Evolutionary conservation across 78 protist species (phyloP).

Genomic region (Thecamonas trahens): DNA sequence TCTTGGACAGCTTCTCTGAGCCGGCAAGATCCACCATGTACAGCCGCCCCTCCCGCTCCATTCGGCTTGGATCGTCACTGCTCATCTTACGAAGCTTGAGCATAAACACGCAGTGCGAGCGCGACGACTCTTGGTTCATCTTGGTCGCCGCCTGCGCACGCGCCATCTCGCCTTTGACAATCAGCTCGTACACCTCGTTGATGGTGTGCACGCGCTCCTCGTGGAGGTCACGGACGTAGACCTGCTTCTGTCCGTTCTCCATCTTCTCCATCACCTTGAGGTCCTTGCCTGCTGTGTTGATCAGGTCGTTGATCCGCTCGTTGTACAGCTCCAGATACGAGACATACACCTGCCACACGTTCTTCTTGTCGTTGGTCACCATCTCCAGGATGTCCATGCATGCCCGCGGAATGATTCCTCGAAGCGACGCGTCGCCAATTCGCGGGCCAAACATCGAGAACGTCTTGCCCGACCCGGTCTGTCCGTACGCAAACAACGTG

Average conservation of each 20-base stretch:
- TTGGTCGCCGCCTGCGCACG: background rate
- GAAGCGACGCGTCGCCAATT: no score
- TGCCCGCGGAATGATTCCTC: background rate
- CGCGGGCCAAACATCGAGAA: no score
- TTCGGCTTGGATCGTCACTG: no score
- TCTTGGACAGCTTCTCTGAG: background rate
- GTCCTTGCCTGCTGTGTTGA: background rate
- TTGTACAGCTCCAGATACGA: slow-evolving; percentile 4
- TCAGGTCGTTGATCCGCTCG: background rate
- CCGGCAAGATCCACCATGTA: slow-evolving; percentile 33
- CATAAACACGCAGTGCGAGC: slow-evolving; percentile 5
- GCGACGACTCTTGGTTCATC: slow-evolving; percentile 34
- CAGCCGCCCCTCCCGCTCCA: no score
- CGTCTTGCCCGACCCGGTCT: no score
- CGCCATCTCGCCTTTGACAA: slow-evolving; percentile 1
- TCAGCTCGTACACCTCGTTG: background rate
- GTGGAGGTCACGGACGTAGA: slow-evolving; percentile 6
- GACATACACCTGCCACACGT: background rate
- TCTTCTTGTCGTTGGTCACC: background rate
- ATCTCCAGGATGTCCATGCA: background rate
- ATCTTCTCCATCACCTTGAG: background rate
- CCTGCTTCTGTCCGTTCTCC: background rate
- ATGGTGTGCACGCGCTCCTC: background rate
- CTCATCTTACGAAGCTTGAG: no score
- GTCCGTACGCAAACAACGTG: no score